Base-by-base conservation (phyloP, 345 rosid species). In the Gossypium stocksii region DNA sequence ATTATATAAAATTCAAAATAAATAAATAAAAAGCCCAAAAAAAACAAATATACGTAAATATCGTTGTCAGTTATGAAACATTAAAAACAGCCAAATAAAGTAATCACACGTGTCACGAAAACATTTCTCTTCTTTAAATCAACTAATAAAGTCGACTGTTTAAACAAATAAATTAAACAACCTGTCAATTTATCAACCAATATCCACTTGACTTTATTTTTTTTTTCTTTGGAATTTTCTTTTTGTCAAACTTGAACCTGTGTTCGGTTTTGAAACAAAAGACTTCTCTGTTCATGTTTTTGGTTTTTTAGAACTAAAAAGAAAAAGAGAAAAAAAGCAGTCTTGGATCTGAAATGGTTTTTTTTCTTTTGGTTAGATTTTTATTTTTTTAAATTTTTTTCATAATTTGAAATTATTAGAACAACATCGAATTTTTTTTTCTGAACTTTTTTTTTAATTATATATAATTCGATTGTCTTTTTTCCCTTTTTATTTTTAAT, bases 281-380 rank as follows among this genome's bases (percentile, higher is more conserved):
- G 69, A 58, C n/a, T 27, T 9, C 2, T 10, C 60, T 54, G 27
- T 77, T 60, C 27, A 25, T 23, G 75, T 51, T 62, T 51, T 62
- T 11, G 34, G 10, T 53, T 70, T 73, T 22, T 51, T 9, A 49
- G 63, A 59, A 23, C 63, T 59, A 23, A 59, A 59, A 23, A 0
- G 17, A 57, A 22, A 22, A 22, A 10, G 6, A 10, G 20, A 34
- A 34, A 54, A 72, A 23, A 38, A 15, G 43, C 58, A 58, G 53
- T 25, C 38, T 71, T 48, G 83, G 86, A 81, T 83, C 85, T 80
- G 75, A 75, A 45, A 66, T 38, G 27, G 59, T 62, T 23, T 3
- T 23, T 3, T 23, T 25, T 25, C 25, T 59, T 14, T 23, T 53
- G 3, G 49, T 6, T 53, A 17, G 41, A 22, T 59, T 62, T 57